Evolutionary conservation across 805 yeast species (phyloP).

Genomic region (Starmerella cellae): DNA sequence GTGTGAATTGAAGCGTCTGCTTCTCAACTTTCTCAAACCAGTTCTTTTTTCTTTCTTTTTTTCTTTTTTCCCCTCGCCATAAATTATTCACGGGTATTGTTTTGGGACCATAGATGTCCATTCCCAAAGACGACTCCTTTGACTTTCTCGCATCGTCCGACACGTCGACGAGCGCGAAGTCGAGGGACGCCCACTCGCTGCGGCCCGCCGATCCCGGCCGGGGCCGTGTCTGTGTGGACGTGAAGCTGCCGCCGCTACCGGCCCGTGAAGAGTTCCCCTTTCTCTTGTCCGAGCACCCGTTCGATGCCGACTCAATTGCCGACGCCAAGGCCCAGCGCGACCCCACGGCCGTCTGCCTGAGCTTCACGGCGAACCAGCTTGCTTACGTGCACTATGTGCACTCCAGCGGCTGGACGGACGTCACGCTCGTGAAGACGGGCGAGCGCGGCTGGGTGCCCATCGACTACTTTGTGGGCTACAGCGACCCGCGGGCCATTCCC

Average conservation of each 20-base stretch:
- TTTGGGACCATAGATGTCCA: no score
- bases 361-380: constrained; percentile 28
- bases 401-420: constrained; percentile 35
- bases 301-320: constrained; percentile 24
- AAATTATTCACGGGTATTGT: no score
- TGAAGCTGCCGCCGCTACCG: constrained; percentile 1
- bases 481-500: constrained; percentile 28
- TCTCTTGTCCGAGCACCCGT: constrained; percentile 26
- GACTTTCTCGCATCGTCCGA: constrained; percentile 9
- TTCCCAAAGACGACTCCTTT: constrained; percentile 13
- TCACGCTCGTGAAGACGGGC: constrained; percentile 28
- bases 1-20: no score
- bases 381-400: constrained; percentile 30
- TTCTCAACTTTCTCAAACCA: no score
- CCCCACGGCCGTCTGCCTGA: constrained; percentile 26
- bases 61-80: no score
- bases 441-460: constrained; percentile 34
- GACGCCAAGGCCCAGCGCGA: constrained; percentile 22
- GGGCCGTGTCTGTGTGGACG: background rate
- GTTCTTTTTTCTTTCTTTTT: no score
- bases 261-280: constrained; percentile 25
- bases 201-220: background rate
- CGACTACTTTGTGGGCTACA: constrained; percentile 30
- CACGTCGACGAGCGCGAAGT: background rate
- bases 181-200: background rate